phyloP scores from a whole-genome alignment of 331 rosid genomes.

The Saraca asoca region DNA sequence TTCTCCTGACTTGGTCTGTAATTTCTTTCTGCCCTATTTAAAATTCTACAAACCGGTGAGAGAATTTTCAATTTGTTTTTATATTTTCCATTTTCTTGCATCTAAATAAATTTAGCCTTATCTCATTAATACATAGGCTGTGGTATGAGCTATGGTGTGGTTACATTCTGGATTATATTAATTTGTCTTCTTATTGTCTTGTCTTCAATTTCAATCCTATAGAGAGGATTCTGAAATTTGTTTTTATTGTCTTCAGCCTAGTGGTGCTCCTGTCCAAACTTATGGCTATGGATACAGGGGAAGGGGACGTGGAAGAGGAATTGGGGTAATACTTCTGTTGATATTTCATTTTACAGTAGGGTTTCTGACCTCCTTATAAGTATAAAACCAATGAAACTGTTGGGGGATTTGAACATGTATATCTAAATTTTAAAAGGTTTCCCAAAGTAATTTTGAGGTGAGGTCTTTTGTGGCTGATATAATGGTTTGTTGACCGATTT shows the following conservation, averaged over 20 bases:
- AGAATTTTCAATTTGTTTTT: too few species aligned
- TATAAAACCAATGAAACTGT: not conserved
- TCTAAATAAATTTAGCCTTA: slow-evolving; percentile 1
- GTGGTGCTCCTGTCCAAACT: slow-evolving; percentile 54
- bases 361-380: not conserved
- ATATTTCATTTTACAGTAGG: too few species aligned
- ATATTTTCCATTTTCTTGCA: not conserved
- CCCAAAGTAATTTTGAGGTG: slow-evolving; percentile 5
- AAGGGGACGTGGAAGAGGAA: slow-evolving; percentile 59
- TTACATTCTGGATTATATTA: slow-evolving; percentile 1
- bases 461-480: not conserved
- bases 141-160: not conserved
- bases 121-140: not conserved
- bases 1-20: not conserved
- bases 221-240: slow-evolving; percentile 15
- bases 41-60: too few species aligned
- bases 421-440: not conserved
- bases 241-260: slow-evolving; percentile 49
- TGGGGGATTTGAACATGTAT: slow-evolving; percentile 3
- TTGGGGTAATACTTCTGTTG: too few species aligned
- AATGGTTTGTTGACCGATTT: slow-evolving; percentile 8
- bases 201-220: not conserved
- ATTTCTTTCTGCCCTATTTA: too few species aligned
- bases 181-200: slow-evolving; percentile 13
- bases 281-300: slow-evolving; percentile 64